Evolutionary conservation across 2,329 filamentous ascomycete species (phyloP).

Genomic region (Thielaviopsis punctulata): DNA sequence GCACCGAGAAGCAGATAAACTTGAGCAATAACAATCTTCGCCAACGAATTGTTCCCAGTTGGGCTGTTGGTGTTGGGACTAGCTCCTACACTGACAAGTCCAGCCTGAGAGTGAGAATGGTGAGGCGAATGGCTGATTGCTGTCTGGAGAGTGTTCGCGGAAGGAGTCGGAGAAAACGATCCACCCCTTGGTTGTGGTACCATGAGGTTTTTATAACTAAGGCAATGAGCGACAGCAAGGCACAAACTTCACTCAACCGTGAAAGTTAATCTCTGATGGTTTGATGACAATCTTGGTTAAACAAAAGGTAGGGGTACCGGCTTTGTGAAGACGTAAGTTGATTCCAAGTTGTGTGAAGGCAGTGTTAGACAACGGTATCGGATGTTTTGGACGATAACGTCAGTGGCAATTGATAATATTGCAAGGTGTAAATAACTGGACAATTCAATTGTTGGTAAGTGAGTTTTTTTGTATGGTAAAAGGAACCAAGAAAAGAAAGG

Average conservation of each 20-base stretch:
- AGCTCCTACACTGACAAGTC: constrained; percentile 40
- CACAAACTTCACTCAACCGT: background rate
- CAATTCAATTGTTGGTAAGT: background rate
- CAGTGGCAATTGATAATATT: background rate
- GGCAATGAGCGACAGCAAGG: constrained; percentile 16
- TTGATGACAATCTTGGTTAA: background rate
- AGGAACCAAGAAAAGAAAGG: too few species aligned
- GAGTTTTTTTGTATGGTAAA: too few species aligned
- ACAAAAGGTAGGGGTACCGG: background rate
- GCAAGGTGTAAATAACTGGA: background rate
- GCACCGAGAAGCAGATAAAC: constrained; percentile 86
- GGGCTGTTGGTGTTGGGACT: constrained; percentile 46
- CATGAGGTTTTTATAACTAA: constrained; percentile 30
- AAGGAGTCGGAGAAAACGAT: constrained; percentile 46
- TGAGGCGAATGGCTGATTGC: constrained; percentile 38
- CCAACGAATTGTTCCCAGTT: constrained; percentile 49
- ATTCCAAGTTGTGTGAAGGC: background rate
- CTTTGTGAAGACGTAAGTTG: background rate
- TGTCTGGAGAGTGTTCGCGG: constrained; percentile 36
- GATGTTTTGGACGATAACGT: background rate
- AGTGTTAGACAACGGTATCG: background rate
- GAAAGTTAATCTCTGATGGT: background rate
- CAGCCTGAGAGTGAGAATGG: constrained; percentile 31
- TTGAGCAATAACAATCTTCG: constrained; percentile 89
- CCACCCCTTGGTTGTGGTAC: constrained; percentile 43